Conservation (phyloP, 1,139 yeast genomes). For the Hyphopichia buzzinii region DNA sequence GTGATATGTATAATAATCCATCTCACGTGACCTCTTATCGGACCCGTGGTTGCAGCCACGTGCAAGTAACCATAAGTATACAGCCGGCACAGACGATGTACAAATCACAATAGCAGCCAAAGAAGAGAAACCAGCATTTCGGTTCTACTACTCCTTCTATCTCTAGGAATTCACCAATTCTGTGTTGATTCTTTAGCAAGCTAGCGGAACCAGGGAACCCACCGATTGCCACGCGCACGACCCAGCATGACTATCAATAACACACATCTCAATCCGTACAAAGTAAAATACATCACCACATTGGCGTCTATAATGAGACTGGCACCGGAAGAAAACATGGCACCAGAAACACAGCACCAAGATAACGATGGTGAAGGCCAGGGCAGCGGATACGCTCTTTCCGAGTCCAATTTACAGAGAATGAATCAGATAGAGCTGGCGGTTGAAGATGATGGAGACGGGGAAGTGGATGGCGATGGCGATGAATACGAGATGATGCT, state of each 20-base stretch:
- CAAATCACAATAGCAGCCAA: neutral
- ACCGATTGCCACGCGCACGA: too few species aligned
- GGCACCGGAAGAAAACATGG: neutral
- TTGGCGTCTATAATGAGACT: slow-evolving; percentile 1
- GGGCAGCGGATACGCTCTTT: slow-evolving; percentile 1
- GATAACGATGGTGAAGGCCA: neutral
- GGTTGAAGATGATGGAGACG: slow-evolving; percentile 3
- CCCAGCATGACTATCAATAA: slow-evolving; percentile 1
- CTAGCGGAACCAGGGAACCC: too few species aligned
- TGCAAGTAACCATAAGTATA: too few species aligned
- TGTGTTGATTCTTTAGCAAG: too few species aligned
- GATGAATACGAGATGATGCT: slow-evolving; percentile 4
- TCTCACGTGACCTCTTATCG: too few species aligned
- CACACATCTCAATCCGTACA: slow-evolving; percentile 1
- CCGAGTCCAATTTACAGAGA: slow-evolving; percentile 5
- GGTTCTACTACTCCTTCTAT: too few species aligned
- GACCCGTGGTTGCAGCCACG: neutral
- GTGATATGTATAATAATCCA: neutral
- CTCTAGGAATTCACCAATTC: too few species aligned
- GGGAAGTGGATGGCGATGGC: slow-evolving; percentile 7
- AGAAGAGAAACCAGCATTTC: too few species aligned
- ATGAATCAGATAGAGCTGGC: slow-evolving; percentile 5
- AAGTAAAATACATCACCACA: neutral
- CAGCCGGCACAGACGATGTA: too few species aligned
- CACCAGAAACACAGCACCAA: neutral